phyloP scores from a whole-genome alignment of 2,329 filamentous ascomycete genomes.

The Fusarium hostae region DNA sequence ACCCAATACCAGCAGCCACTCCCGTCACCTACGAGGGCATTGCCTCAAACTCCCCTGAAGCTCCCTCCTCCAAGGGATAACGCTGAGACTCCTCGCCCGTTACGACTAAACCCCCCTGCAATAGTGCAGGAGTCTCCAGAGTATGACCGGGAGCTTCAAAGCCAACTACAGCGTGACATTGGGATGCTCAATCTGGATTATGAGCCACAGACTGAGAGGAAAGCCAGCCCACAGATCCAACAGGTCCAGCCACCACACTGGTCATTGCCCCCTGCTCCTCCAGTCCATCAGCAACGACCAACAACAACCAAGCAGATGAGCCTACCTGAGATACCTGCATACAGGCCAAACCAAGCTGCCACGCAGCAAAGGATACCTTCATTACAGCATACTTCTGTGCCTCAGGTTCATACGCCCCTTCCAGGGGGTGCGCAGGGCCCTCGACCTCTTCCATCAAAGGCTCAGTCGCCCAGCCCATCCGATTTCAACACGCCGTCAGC shows the following conservation, averaged over 20 bases:
- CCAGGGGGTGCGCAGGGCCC: conserved; percentile 37
- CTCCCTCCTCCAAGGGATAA: conserved; percentile 43
- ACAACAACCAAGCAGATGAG: conserved; percentile 57
- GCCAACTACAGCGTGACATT: conserved; percentile 73
- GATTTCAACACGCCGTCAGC: conserved; percentile 56
- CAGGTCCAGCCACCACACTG: conserved; percentile 26
- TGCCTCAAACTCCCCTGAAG: conserved; percentile 59
- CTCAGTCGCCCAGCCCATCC: conserved; percentile 47
- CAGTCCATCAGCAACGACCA: conserved; percentile 50
- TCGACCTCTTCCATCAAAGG: conserved; percentile 45
- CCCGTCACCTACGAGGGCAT: conserved; percentile 67
- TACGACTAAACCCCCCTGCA: conserved; percentile 59
- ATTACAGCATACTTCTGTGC: conserved; percentile 42
- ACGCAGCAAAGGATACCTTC: conserved; percentile 46
- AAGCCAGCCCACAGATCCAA: conserved; percentile 21
- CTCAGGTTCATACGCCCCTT: conserved; percentile 33
- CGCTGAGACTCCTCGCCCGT: conserved; percentile 60
- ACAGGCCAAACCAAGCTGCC: conserved; percentile 54
- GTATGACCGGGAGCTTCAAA: conserved; percentile 69
- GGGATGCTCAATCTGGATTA: conserved; percentile 62
- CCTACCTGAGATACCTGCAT: conserved; percentile 67
- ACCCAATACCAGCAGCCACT: conserved; percentile 29
- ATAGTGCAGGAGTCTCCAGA: conserved; percentile 64
- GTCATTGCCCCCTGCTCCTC: conserved; percentile 46
- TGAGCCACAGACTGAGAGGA: conserved; percentile 24